Evolutionary conservation across 345 rosid genomes (phyloP).

Genomic region (Pugionium cornutum): DNA sequence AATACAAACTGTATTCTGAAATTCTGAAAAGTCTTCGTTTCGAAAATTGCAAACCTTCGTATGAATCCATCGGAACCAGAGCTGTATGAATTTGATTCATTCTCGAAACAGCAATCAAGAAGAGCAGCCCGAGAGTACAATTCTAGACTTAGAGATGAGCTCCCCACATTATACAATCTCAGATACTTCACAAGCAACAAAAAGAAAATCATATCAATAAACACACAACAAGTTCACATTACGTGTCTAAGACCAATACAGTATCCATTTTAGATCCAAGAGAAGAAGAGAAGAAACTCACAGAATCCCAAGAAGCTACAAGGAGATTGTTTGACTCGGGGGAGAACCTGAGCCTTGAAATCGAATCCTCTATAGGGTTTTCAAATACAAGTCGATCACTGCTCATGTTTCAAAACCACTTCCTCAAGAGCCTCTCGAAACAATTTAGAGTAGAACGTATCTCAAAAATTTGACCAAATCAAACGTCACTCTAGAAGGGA

Average conservation of each 20-base stretch:
- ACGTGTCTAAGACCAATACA: background rate
- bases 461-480: background rate
- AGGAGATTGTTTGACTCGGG: slow-evolving; percentile 75
- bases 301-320: slow-evolving; percentile 89
- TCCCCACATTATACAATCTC: slow-evolving; percentile 75
- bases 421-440: background rate
- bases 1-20: slow-evolving; percentile 6
- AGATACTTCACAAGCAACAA: slow-evolving; percentile 47
- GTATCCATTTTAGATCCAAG: slow-evolving; percentile 1
- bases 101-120: slow-evolving; percentile 78
- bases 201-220: background rate
- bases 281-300: slow-evolving; percentile 43
- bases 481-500: background rate
- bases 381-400: slow-evolving; percentile 46
- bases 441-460: background rate
- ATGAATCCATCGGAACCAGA: slow-evolving; percentile 79
- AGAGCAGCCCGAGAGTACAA: slow-evolving; percentile 58
- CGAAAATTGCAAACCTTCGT: slow-evolving; percentile 52
- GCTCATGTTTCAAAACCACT: slow-evolving; percentile 30
- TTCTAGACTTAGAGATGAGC: slow-evolving; percentile 51
- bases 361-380: slow-evolving; percentile 59
- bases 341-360: slow-evolving; percentile 77
- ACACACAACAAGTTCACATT: background rate
- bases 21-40: background rate
- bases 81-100: slow-evolving; percentile 51